Base-by-base conservation (phyloP, 106 monocot species). In the Narthecium ossifragum region DNA sequence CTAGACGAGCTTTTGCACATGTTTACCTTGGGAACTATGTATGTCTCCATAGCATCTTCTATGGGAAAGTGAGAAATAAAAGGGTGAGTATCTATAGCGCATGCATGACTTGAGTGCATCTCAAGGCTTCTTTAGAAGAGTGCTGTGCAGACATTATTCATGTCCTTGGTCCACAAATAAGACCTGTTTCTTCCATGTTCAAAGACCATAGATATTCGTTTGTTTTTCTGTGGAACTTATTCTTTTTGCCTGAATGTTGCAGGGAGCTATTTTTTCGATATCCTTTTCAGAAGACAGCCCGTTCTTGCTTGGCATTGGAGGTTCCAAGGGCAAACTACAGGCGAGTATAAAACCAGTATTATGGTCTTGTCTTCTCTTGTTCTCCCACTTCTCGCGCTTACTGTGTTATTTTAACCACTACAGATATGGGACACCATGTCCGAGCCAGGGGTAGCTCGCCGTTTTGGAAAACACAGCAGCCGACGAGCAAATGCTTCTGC, bases 221-320 rank as follows among this genome's bases (percentile, higher is more conserved):
- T 43, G 18, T 49, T 9, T 49, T 22, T 24, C 3, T 22, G 9
- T 25, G 45, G 8, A 46, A 51, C 26, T 45, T n/a, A n/a, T n/a
- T n/a, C n/a, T n/a, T n/a, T n/a, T n/a, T n/a, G n/a, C n/a, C n/a
- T n/a, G n/a, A n/a, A n/a, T n/a, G n/a, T 67, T 31, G 8, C 61
- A 87, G 87, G 87, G 87, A 54, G 68, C 78, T 56, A 46, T 87
- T 8, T 87, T 82, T 59, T 73, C 78, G 8, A 38, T 82, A 57
- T 57, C 82, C n/a, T 87, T 87, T 51, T 82, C 87, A 3, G 79
- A 82, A 51, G 82, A 87, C 43, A 73, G 34, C 51, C 82, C 87
- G 14, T 82, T 70, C 63, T 68, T 70, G 62, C 50, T 87, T 56
- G 87, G 82, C 31, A 46, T 79, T 28, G 82, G 87, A 62, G 87